These are phyloP conservation scores for Debaryomyces sp. DNA, from an alignment of 1,139 yeast genomes.

Conservation along the genomic window DNA sequence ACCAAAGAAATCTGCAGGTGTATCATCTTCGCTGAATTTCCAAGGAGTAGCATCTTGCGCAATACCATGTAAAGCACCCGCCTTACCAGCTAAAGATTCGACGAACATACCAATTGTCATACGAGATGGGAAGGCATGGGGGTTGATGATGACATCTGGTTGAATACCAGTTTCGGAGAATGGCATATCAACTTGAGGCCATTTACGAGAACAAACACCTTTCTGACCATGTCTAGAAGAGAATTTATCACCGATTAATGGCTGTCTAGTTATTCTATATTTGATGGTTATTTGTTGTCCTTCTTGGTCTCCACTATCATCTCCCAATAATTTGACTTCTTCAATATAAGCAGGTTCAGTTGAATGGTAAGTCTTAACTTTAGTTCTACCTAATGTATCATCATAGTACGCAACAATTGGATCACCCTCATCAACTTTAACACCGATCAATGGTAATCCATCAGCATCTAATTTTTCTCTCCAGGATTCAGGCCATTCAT, in stretches of 20 bases:
- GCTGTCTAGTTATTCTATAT: slow-evolving; percentile 88
- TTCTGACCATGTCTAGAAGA: slow-evolving; percentile 99
- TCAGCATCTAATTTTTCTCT: slow-evolving; percentile 84
- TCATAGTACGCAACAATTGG: slow-evolving; percentile 93
- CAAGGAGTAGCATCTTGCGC: slow-evolving; percentile 98
- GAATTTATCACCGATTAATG: slow-evolving; percentile 96
- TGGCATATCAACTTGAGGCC: slow-evolving; percentile 98
- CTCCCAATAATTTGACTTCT: slow-evolving; percentile 91
- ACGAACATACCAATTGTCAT: slow-evolving; percentile 99
- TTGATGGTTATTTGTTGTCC: slow-evolving; percentile 86
- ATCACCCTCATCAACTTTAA: slow-evolving; percentile 89
- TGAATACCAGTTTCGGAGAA: slow-evolving; percentile 94
- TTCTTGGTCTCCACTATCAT: slow-evolving; percentile 76
- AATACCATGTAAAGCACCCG: slow-evolving; percentile 97
- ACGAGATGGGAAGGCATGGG: slow-evolving; percentile 99
- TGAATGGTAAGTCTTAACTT: slow-evolving; percentile 90
- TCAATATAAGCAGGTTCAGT: slow-evolving; percentile 94
- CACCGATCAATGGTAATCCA: slow-evolving; percentile 92
- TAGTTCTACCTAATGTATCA: slow-evolving; percentile 88
- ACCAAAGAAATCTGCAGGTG: slow-evolving; percentile 97
- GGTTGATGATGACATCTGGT: slow-evolving; percentile 96
- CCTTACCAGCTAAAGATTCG: slow-evolving; percentile 95
- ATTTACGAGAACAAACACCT: slow-evolving; percentile 98
- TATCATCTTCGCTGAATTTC: slow-evolving; percentile 87
- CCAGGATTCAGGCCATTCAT: slow-evolving; percentile 93